Conservation (phyloP, 1,284 basidiomycete species). For the Sutorius eximius region DNA sequence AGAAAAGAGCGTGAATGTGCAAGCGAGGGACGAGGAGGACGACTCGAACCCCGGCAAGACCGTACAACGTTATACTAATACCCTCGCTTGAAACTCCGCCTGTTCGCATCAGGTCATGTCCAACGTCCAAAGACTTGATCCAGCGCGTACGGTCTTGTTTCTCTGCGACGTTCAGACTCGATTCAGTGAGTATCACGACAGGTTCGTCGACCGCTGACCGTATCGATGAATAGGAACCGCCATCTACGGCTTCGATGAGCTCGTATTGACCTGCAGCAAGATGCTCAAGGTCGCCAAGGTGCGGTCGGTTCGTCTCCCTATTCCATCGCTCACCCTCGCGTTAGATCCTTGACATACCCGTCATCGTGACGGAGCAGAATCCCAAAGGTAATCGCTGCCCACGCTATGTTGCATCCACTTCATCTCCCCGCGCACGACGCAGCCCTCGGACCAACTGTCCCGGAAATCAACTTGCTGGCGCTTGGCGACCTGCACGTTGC, state of each 20-base stretch:
- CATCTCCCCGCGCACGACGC: slow-evolving; percentile 2
- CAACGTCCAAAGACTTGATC: slow-evolving; percentile 39
- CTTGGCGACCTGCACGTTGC: slow-evolving; percentile 61
- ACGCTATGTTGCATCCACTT: slow-evolving; percentile 2
- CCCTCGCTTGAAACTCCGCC: background rate
- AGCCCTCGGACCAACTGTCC: slow-evolving; percentile 75
- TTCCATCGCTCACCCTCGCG: background rate
- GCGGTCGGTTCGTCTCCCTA: background rate
- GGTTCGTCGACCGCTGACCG: background rate
- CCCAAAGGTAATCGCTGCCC: slow-evolving; percentile 55
- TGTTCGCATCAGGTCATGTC: background rate
- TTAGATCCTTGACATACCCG: slow-evolving; percentile 66
- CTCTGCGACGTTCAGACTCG: slow-evolving; percentile 79
- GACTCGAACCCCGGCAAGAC: background rate
- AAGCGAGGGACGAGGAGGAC: slow-evolving; percentile 30
- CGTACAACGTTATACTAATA: background rate
- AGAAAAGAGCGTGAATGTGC: slow-evolving; percentile 38
- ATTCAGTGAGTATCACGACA: slow-evolving; percentile 54
- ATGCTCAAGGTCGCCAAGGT: slow-evolving; percentile 79
- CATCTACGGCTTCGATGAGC: slow-evolving; percentile 70
- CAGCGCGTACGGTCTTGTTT: slow-evolving; percentile 62
- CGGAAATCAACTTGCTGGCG: slow-evolving; percentile 59
- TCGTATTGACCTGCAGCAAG: slow-evolving; percentile 69
- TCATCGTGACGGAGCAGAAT: slow-evolving; percentile 84
- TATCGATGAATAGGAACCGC: slow-evolving; percentile 41